phyloP scores from a whole-genome alignment of 192 early-diverging fungal genomes.

The Coemansia sp. region DNA sequence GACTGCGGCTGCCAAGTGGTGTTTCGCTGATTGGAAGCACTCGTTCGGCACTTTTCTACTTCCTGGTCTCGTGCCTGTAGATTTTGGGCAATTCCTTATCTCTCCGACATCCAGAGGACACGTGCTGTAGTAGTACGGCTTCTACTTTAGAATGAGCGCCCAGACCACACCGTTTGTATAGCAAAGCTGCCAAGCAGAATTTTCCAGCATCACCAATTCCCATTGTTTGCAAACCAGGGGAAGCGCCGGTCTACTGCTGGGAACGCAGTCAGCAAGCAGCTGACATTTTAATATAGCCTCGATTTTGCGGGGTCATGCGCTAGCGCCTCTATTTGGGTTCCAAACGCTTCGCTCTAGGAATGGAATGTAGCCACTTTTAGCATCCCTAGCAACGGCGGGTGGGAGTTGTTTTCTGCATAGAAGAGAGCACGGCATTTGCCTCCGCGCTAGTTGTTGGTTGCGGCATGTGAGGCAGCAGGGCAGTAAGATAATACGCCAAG shows the following conservation, averaged over 20 bases:
- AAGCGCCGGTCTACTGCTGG: background rate
- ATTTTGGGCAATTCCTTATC: no score
- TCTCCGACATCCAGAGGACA: background rate
- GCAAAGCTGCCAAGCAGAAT: background rate
- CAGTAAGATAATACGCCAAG: background rate
- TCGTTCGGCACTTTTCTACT: background rate
- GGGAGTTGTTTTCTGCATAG: no score
- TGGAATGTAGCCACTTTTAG: slow-evolving; percentile 1
- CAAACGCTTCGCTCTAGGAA: background rate
- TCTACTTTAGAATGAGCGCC: no score
- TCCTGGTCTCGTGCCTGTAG: background rate
- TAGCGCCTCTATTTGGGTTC: background rate
- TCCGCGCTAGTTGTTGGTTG: background rate
- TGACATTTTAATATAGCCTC: background rate
- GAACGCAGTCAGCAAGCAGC: background rate
- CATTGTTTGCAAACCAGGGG: background rate
- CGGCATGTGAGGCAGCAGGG: background rate
- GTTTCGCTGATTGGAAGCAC: background rate
- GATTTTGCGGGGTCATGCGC: background rate
- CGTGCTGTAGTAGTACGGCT: background rate
- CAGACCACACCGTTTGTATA: background rate
- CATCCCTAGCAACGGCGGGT: background rate
- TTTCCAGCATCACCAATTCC: background rate
- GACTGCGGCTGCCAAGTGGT: background rate
- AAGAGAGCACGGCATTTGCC: background rate